Base-by-base conservation (phyloP, 1,284 basidiomycete species). In the Ceratobasidium sp. region DNA sequence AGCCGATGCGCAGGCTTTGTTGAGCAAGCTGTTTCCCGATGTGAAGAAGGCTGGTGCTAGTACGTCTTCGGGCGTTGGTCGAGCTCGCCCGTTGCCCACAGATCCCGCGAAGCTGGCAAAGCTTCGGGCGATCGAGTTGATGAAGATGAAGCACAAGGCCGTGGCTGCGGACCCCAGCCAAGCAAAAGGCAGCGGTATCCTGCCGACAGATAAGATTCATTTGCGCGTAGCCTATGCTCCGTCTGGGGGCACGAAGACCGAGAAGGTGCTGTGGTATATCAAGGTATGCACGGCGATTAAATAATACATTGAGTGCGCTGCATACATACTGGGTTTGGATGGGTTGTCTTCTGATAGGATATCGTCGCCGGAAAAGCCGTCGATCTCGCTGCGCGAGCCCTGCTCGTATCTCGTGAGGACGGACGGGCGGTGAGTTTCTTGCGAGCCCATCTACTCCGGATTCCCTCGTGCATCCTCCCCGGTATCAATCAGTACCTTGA, bases 71-170 rank as follows among this genome's bases (percentile, higher is more conserved):
- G 66, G 79, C 78, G 65, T 80, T 29, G 75, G 17, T 29, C 19
- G 74, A 73, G 75, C 79, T 75, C 36, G 78, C 73, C 75, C 83
- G 67, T 77, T 82, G 47, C 84, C 87, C 14, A 84, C 84, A 1
- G 86, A 90, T 77, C 86, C 89, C 7, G 85, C 83, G 76, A 90
- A 90, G 78, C 80, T 86, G 17, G 87, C 86, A 0, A 87, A 89
- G 77, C 81, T 86, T 65, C 84, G 85, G 67, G 89, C 89, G 78
- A 81, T 93, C 14, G 87, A 90, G 78, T 79, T 89, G 8, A 92
- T 94, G 87, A 92, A 89, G 79, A 87, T 93, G 86, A 88, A 90
- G 65, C 91, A 91, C 79, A 85, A 84, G 63, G 93, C 93, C 14
- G 78, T 83, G 50, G 87, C 92, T 6, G 88, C 84, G 2, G 89